Conservation (phyloP, 2,329 filamentous ascomycete species). For the Aureobasidium sp. region DNA sequence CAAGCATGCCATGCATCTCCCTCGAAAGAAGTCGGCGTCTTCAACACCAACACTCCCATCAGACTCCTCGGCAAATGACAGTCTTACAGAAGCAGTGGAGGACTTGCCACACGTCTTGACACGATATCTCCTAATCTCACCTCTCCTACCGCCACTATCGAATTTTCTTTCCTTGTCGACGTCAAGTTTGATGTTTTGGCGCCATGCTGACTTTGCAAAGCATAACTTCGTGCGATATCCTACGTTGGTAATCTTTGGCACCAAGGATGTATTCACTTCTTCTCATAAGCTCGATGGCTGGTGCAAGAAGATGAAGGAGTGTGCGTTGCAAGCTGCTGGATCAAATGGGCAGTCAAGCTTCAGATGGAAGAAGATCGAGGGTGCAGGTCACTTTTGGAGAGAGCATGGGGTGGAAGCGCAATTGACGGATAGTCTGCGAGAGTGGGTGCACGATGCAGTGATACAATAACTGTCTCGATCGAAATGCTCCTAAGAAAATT, state of each 20-base stretch:
- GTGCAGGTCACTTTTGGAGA: constrained; percentile 48
- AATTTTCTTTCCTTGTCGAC: constrained; percentile 26
- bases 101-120: constrained; percentile 19
- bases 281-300: constrained; percentile 59
- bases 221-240: constrained; percentile 45
- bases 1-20: constrained; percentile 22
- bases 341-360: constrained; percentile 28
- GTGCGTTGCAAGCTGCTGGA: constrained; percentile 18
- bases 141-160: constrained; percentile 39
- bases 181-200: constrained; percentile 21
- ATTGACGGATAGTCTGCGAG: not conserved
- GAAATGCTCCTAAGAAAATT: not conserved
- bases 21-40: constrained; percentile 19
- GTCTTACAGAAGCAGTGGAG: constrained; percentile 20
- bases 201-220: constrained; percentile 5
- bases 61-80: not conserved
- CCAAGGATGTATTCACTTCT: constrained; percentile 66
- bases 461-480: not conserved
- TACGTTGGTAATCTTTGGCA: constrained; percentile 67
- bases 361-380: constrained; percentile 37
- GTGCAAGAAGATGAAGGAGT: constrained; percentile 46
- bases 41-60: not conserved
- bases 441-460: not conserved
- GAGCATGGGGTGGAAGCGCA: constrained; percentile 29
- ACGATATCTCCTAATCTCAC: constrained; percentile 42